Conservation (phyloP, 1,139 yeast species). For the Saccharomyces hybrid region DNA sequence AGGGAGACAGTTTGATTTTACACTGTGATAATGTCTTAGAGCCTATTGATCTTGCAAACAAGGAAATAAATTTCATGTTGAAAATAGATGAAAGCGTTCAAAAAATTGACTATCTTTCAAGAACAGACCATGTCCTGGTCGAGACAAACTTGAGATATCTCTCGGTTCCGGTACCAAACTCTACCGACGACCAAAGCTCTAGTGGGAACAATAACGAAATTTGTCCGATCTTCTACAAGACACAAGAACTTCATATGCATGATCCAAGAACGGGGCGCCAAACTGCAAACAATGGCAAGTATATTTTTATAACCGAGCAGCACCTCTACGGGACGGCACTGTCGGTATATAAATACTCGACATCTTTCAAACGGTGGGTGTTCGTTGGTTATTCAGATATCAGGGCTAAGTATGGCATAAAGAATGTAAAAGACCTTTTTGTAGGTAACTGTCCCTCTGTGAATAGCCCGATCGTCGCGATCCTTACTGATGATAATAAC, state of each 20-base stretch:
- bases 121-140: background rate
- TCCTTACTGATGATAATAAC: background rate
- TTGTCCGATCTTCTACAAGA: background rate
- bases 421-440: constrained; percentile 7
- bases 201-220: background rate
- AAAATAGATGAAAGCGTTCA: constrained; percentile 1
- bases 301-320: constrained; percentile 15
- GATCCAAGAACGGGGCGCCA: background rate
- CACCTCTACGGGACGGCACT: constrained; percentile 22
- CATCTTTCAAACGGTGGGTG: constrained; percentile 14
- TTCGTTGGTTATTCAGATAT: constrained; percentile 22
- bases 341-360: constrained; percentile 14
- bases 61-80: constrained; percentile 2
- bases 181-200: background rate
- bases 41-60: background rate
- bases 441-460: background rate
- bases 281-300: constrained; percentile 5
- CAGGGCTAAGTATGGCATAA: constrained; percentile 18
- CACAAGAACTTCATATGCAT: background rate
- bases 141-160: constrained; percentile 1
- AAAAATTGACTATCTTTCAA: background rate
- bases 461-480: background rate
- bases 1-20: background rate
- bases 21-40: constrained; percentile 1
- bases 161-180: background rate